Percentiles rank a stretch among this genome's conserved stretches.
These are phyloP conservation scores for Exophiala calicioides DNA, from an alignment of 2,329 filamentous ascomycete genomes.

Conservation along the genomic window DNA sequence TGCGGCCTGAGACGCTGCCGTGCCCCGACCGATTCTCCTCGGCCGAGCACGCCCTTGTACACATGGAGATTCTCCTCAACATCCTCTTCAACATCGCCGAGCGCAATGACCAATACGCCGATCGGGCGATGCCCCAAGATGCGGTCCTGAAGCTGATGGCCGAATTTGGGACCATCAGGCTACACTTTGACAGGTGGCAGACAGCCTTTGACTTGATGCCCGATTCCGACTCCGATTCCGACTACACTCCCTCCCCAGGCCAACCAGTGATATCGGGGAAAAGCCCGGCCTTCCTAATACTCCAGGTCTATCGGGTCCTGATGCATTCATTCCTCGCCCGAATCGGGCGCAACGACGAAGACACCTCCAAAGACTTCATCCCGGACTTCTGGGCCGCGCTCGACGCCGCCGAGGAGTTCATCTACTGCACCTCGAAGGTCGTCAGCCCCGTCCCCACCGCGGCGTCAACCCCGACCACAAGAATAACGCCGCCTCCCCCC, in stretches of 20 bases:
- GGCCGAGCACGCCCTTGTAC: slow-evolving; percentile 19
- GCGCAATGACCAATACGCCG: not conserved
- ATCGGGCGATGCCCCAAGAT: slow-evolving; percentile 6
- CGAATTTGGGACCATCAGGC: slow-evolving; percentile 10
- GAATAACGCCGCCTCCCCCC: not conserved
- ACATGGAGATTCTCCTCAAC: slow-evolving; percentile 11
- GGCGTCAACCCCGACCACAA: not conserved
- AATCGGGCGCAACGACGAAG: slow-evolving; percentile 13
- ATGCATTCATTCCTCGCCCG: slow-evolving; percentile 10
- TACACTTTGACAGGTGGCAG: slow-evolving; percentile 5
- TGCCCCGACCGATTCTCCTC: slow-evolving; percentile 13
- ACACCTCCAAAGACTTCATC: slow-evolving; percentile 6
- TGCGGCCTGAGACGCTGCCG: not conserved
- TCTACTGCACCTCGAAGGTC: slow-evolving; percentile 10
- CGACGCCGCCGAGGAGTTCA: slow-evolving; percentile 15
- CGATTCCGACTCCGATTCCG: slow-evolving; percentile 3
- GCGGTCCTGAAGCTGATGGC: not conserved
- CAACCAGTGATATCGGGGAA: too few relatives aligned
- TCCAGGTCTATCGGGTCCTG: slow-evolving; percentile 7
- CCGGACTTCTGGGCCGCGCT: slow-evolving; percentile 15
- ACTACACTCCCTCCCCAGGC: too few relatives aligned
- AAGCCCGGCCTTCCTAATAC: slow-evolving; percentile 10
- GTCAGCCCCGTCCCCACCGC: not conserved
- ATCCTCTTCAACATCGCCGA: slow-evolving; percentile 7
- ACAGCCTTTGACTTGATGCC: slow-evolving; percentile 3